These are phyloP conservation scores for Monosporascus sp. DNA, from an alignment of 2,329 filamentous ascomycete genomes.

Conservation along the genomic window DNA sequence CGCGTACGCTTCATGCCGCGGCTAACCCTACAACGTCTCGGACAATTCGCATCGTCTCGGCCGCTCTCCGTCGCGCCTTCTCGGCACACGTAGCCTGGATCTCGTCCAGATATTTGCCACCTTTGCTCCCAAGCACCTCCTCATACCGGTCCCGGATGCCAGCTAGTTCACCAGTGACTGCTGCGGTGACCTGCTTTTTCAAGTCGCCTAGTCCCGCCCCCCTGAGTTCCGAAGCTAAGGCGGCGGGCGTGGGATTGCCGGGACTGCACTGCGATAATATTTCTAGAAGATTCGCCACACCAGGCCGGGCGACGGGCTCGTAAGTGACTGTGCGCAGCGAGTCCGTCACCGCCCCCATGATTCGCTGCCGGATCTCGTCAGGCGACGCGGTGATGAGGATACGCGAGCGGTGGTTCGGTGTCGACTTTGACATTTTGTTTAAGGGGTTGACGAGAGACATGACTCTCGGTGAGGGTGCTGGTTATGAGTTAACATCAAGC, in stretches of 20 bases:
- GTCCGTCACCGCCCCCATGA: conserved; percentile 74
- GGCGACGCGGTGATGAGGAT: conserved; percentile 75
- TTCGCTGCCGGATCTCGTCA: conserved; percentile 60
- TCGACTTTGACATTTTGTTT: conserved; percentile 93
- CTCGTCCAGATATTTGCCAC: conserved; percentile 48
- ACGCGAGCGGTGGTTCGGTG: conserved; percentile 63
- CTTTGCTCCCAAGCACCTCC: conserved; percentile 36
- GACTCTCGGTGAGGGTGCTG: conserved; percentile 74
- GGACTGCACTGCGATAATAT: conserved; percentile 66
- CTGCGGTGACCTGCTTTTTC: conserved; percentile 58
- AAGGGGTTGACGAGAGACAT: conserved; percentile 80
- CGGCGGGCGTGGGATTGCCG: conserved; percentile 22
- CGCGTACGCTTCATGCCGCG: neutral
- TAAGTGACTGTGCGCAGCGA: conserved; percentile 62
- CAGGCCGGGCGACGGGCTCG: conserved; percentile 64
- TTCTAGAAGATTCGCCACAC: conserved; percentile 81
- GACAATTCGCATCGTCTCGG: conserved; percentile 50
- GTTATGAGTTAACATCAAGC: conserved; percentile 1
- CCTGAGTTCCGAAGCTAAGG: conserved; percentile 26
- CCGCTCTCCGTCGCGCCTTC: conserved; percentile 58
- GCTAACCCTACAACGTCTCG: conserved; percentile 45
- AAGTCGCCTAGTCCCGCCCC: conserved; percentile 48
- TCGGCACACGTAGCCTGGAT: conserved; percentile 53
- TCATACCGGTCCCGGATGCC: conserved; percentile 45
- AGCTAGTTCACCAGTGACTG: conserved; percentile 45